phyloP scores from a whole-genome alignment of 2,329 filamentous ascomycete genomes.

The Talaromyces amestolkiae region DNA sequence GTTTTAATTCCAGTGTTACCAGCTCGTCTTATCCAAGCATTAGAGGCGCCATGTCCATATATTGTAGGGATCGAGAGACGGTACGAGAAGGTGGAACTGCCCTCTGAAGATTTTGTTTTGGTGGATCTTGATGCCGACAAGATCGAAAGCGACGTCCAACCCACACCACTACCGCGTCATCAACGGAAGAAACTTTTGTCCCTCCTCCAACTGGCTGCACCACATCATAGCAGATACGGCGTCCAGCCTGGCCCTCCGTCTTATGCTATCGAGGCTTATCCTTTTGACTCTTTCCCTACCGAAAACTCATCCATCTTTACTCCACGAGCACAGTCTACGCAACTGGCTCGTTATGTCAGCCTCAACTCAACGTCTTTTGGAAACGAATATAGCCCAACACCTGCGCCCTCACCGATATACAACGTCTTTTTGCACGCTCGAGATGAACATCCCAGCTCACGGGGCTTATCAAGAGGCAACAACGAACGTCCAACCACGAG shows the following conservation, averaged over 20 bases:
- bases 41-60: constrained; percentile 94
- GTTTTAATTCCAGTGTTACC: constrained; percentile 92
- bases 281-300: constrained; percentile 82
- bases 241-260: constrained; percentile 85
- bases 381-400: constrained; percentile 53
- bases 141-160: constrained; percentile 78
- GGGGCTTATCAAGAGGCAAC: constrained; percentile 40
- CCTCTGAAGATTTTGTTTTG: constrained; percentile 91
- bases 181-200: constrained; percentile 86
- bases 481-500: constrained; percentile 74
- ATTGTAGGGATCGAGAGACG: constrained; percentile 93
- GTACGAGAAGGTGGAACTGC: constrained; percentile 64
- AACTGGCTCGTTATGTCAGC: constrained; percentile 79
- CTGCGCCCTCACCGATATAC: constrained; percentile 67
- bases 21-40: constrained; percentile 78
- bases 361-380: constrained; percentile 88
- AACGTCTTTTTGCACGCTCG: constrained; percentile 85
- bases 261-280: constrained; percentile 90
- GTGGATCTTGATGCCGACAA: constrained; percentile 90
- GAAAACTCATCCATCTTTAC: constrained; percentile 81
- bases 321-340: constrained; percentile 65
- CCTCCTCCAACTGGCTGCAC: constrained; percentile 82
- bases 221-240: constrained; percentile 81
- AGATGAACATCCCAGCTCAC: constrained; percentile 55
- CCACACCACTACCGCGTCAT: constrained; percentile 78